Base-by-base conservation (phyloP, 805 yeast species). In the Suhomyces pyralidae region DNA sequence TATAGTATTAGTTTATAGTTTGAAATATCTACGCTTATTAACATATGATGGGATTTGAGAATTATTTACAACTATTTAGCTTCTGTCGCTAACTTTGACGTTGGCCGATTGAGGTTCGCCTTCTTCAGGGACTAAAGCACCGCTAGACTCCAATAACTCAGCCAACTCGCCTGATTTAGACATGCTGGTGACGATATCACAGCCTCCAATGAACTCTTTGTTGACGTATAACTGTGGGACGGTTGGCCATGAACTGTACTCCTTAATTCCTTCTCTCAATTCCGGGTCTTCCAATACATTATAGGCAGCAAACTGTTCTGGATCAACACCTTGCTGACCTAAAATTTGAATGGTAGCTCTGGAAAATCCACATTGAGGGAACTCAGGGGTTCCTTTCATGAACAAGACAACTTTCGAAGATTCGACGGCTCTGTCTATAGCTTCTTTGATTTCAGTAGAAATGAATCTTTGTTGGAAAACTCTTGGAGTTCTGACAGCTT, bases 301-400 rank as follows among this genome's bases (percentile, higher is more conserved):
- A 73, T 88, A 94, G 19, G 98, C 98, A 40, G 98, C 97, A 74
- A 94, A 94, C 71, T 94, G 93, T 25, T 74, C 81, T 8, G 99
- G 99, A 70, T 94, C 97, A 19, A 94, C 97, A 53, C 99, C 99
- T 67, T 93, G 96, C 66, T 90, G 93, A 12, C 99, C 98, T 55
- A 94, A 79, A 49, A 92, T 81, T 66, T 90, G 94, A 61, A 94
- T 92, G 10, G 98, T 88, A 51, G 97, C 96, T 66, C 97, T 83
- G 10, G 97, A 91, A 65, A 94, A 94, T 0, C 99, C 99, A 77
- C 99, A 94, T 62, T 90, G 96, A 40, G 99, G 99, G 54, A 88
- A 91, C 64, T 93, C 96, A 15, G 99, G 99, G 2, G 97, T 93
- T 15, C 99, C 99, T 73, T 94, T 94, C 99, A 94, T 94, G 75